These are phyloP conservation scores for Kandelia obovata DNA, from an alignment of 345 rosid species.

Conservation along the genomic window DNA sequence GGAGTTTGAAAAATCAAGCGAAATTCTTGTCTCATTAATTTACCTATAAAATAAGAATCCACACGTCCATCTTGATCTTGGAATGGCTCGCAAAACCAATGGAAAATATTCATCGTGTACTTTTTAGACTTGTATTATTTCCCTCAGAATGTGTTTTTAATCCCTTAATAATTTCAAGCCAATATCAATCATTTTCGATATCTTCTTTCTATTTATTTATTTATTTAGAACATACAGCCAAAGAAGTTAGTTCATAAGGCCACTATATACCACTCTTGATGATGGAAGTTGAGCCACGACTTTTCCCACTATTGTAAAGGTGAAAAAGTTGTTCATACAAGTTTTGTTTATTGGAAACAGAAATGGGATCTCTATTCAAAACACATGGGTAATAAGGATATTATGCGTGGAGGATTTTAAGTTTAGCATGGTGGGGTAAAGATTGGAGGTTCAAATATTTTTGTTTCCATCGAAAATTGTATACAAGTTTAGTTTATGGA, in stretches of 20 bases:
- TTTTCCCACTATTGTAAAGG: constrained; percentile 7
- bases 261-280: constrained; percentile 10
- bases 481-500: too few relatives aligned
- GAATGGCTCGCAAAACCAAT: not conserved
- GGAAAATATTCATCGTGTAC: not conserved
- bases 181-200: constrained; percentile 16
- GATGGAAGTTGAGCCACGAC: constrained; percentile 27
- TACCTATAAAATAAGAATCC: not conserved
- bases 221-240: not conserved
- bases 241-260: constrained; percentile 12
- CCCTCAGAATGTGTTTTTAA: not conserved
- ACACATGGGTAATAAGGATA: constrained; percentile 24
- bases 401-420: not conserved
- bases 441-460: too few relatives aligned
- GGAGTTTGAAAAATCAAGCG: not conserved
- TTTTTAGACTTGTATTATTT: constrained; percentile 7
- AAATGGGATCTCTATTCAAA: not conserved
- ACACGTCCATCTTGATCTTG: constrained; percentile 14
- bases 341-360: constrained; percentile 11
- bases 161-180: too few relatives aligned
- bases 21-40: not conserved
- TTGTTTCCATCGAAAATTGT: too few relatives aligned
- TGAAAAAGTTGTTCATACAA: not conserved
- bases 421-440: too few relatives aligned
- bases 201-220: not conserved